Base-by-base conservation (phyloP, 768 basidiomycete species). In the Scleroderma citrinum region DNA sequence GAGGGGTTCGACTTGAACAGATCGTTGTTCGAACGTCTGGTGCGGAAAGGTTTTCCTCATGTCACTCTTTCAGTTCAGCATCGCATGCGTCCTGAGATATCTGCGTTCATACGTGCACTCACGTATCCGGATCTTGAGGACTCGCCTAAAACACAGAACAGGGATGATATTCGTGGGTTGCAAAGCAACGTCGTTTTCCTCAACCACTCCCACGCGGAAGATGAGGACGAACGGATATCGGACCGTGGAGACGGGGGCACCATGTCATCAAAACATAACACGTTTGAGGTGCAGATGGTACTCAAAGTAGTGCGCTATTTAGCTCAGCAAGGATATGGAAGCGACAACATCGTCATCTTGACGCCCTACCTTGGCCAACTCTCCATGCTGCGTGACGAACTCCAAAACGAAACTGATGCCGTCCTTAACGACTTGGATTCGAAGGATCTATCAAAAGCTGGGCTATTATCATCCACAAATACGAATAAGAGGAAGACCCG, bases 41-140 rank as follows among this genome's bases (percentile, higher is more conserved):
- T 85, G n/a, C 61, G 77, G 10, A 73, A 74, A 49, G 77, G 74
- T 0, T 87, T 80, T 56, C 85, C 85, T 0, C 84, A 87, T 58
- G 55, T 64, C 40, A 80, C 73, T 0, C 74, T 87, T 14, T 59
- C 54, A 0, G 58, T 72, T 39, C 85, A 87, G 51, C 85, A 86
- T 57, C 78, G 85, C 11, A 87, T 87, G 85, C 73, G 85, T 7
- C 85, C 85, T 1, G 83, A 86, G 53, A 86, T 87, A 12, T 82
- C 85, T 7, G 56, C 71, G 0, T 67, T 85, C 19, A 73, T 87
- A 29, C 76, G 85, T 11, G 57, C 67, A 7, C 69, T 87, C 16
- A 86, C 83, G 0, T 87, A 87, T 54, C 81, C 81, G 0, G 79
- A 79, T 12, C 76, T 87, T 10, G 56, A 67, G 1, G 85, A 87